Base-by-base conservation (phyloP, 495 filamentous ascomycete genomes). In the Delitschia confertaspora region DNA sequence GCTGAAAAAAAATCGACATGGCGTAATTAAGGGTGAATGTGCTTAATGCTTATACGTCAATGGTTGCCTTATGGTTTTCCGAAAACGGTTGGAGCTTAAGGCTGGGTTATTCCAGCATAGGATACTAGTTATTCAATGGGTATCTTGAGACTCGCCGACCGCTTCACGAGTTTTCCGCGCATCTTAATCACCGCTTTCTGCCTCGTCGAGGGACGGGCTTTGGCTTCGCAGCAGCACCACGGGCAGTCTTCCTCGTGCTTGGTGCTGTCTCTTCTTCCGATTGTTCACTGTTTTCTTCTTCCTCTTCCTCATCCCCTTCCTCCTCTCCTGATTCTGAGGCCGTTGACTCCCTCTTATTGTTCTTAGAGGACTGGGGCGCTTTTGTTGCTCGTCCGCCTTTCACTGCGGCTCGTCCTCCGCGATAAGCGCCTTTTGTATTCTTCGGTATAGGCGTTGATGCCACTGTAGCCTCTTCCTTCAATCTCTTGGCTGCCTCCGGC, bases 351-450 rank as follows among this genome's bases (percentile, higher is more conserved):
- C 27, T 52, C 55, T 42, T 55, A 45, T 11, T 52, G 42, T 26
- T 56, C 48, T 33, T 60, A 42, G 45, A 49, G 53, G 7, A 22
- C 56, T 41, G 55, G 51, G 35, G 63, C 50, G 19, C 53, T 57
- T 27, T 62, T 64, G 54, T 14, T 47, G 51, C 13, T 37, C 49
- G 4, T 55, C 65, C 19, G 50, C 59, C 29, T 60, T 61, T 39
- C 26, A 32, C 35, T 29, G 42, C 38, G 26, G 24, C 25, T 0
- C 45, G 13, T 34, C 57, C 52, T 4, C 62, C 66, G 30, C 60
- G 65, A 13, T 66, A 64, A 11, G 63, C 62, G 0, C 61, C 59
- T 5, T 68, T 66, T 42, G 65, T 66, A 26, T 59, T 54, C 27
- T 60, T 64, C 24, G 66, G 55, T 0, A 60, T 55, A 7, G 49